Percentiles rank a stretch among this genome's conserved stretches.
Conservation (phyloP, 345 rosid species). For the Brassica nigra region DNA sequence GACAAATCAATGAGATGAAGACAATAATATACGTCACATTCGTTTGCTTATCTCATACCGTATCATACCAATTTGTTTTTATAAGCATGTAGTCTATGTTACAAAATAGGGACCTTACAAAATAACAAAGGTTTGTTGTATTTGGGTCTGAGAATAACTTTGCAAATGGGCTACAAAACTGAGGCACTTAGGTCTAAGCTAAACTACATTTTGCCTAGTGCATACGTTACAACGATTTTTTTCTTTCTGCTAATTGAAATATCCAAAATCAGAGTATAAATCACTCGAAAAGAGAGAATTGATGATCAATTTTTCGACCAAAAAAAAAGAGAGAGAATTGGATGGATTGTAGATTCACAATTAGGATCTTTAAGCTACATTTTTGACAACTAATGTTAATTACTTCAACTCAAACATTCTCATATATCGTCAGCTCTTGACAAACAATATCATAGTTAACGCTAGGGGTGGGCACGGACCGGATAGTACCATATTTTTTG, state of each 20-base stretch:
- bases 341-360: not conserved
- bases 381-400: not conserved
- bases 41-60: not conserved
- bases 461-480: no score
- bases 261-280: not conserved
- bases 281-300: not conserved
- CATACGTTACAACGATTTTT: not conserved
- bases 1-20: slow-evolving; percentile 7
- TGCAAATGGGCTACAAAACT: slow-evolving; percentile 10
- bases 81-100: not conserved
- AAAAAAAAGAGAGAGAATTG: not conserved
- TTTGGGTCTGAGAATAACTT: not conserved
- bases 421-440: not conserved
- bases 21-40: slow-evolving; percentile 23
- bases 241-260: not conserved
- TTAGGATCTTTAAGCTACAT: not conserved
- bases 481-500: no score
- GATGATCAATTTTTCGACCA: no score
- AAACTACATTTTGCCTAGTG: not conserved
- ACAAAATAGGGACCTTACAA: not conserved
- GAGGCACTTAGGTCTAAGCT: not conserved
- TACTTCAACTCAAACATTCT: not conserved
- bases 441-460: not conserved
- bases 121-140: not conserved
- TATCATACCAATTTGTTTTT: not conserved